Base-by-base conservation (phyloP, 2,329 filamentous ascomycete genomes). In the Oidium heveae region DNA sequence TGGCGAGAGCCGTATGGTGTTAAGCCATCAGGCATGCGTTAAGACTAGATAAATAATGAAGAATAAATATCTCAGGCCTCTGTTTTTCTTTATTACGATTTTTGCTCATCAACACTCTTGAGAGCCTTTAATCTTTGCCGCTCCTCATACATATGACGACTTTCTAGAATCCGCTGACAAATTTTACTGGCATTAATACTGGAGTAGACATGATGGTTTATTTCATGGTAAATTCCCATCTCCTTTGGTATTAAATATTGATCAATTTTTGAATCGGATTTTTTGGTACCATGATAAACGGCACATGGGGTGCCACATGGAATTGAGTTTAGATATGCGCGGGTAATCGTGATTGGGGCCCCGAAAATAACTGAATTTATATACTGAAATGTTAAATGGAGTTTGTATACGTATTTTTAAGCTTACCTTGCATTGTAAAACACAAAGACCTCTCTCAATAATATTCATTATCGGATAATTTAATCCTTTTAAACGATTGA, bases 401-500 rank as follows among this genome's bases (percentile, higher is more conserved):
- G 32, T 43, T n/a, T 33, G 15, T 34, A 12, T 36, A 41, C 15
- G 51, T 33, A 55, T 22, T 32, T 53, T 24, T 50, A 4, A 36
- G 49, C 76, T 63, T 72, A 89, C 86, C 67, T 83, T 83, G 72
- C 91, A 98, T 65, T 98, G 91, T 58, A 96, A 71, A 33, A 96
- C 89, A 66, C 91, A 98, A 22, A 98, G 78, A 1, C 88, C 88
- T 44, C 91, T 82, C 72, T 98, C 91, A 63, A 89, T 94, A 56
- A 94, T 88, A 71, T 96, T 98, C 91, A 98, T 98, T 70, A 98
- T 96, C 28, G 91, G 91, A 66, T 95, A 98, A 70, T 98, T 98
- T 62, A 95, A 75, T 37, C 91, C 89, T 69, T 96, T 96, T 84
- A 87, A 93, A 63, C 82, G 73, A 68, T 98, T 98, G 68, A 98